Base-by-base conservation (phyloP, 1,284 basidiomycete genomes). In the Ganoderma leucocontextum region DNA sequence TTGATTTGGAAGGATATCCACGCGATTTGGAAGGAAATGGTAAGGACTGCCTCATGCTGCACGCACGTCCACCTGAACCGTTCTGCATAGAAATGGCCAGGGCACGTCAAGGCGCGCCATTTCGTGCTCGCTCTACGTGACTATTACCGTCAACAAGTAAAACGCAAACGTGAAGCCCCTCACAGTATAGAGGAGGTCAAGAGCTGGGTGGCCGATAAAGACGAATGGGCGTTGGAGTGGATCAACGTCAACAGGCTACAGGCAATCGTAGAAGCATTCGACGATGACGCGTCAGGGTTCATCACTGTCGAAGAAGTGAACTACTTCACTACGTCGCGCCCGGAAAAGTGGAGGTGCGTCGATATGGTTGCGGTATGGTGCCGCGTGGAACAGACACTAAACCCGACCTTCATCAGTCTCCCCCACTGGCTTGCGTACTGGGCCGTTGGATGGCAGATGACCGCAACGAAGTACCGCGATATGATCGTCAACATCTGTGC, bases 261-360 rank as follows among this genome's bases (percentile, higher is more conserved):
- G 63, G 78, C 82, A 4, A 82, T 85, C 61, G 64, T 79, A 13
- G 84, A 86, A 70, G 83, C 84, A 0, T 80, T 85, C 29, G 84
- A 85, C 64, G 83, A 85, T 63, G 85, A 86, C 66, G 83, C 81
- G 0, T 83, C 82, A 0, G 83, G 84, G 0, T 85, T 80, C 57
- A 77, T 83, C 52, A 84, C 81, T 33, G 77, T 86, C n/a, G 79
- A 80, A 17, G 84, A 86, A 68, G 81, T 84, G 17, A 86, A 86
- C 66, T 75, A 76, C 3, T 84, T 85, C 55, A 80, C 80, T 4
- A 55, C 69, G 9, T 52, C 64, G 2, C 59, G 61, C 5, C 75
- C 75, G 7, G 35, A 70, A 13, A 59, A 63, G 15, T 76, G 75
- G 75, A 75, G 74, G 75, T 75, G 41, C 39, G 67, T n/a, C 39